Conservation (phyloP, 768 basidiomycete species). For the Podaxis carcinomalis region DNA sequence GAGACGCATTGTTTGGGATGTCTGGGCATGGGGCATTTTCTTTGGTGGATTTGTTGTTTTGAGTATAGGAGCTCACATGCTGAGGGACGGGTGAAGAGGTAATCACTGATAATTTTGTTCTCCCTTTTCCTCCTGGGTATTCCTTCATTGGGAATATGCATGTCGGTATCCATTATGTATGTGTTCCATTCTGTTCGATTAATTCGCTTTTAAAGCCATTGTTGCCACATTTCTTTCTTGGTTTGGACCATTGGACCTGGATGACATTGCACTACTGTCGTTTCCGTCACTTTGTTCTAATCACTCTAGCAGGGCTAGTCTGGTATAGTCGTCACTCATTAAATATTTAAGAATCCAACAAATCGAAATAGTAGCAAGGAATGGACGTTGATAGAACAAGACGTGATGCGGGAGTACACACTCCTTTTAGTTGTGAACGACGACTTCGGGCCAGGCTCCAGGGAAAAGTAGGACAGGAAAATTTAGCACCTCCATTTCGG, state of each 20-base stretch:
- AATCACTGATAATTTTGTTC: background rate
- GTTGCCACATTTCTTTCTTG: background rate
- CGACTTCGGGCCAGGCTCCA: background rate
- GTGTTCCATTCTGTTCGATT: background rate
- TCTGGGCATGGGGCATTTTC: conserved; percentile 59
- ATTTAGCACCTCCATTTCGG: background rate
- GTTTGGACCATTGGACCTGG: background rate
- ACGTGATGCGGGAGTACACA: background rate
- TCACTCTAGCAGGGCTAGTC: background rate
- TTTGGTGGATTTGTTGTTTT: conserved; percentile 4
- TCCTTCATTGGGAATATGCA: background rate
- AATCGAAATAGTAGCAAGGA: background rate
- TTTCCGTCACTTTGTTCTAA: background rate
- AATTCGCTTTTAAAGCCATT: background rate
- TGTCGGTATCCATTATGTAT: background rate
- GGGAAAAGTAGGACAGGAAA: background rate
- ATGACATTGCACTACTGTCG: background rate
- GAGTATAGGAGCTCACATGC: background rate
- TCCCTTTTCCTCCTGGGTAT: background rate
- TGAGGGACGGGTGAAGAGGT: background rate
- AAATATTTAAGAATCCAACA: background rate
- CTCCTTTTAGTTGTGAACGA: background rate
- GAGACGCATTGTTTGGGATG: conserved; percentile 76
- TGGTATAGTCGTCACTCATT: background rate
- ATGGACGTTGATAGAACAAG: background rate